These are phyloP conservation scores for Lotus japonicus DNA, from an alignment of 306 rosid species.

Conservation along the genomic window DNA sequence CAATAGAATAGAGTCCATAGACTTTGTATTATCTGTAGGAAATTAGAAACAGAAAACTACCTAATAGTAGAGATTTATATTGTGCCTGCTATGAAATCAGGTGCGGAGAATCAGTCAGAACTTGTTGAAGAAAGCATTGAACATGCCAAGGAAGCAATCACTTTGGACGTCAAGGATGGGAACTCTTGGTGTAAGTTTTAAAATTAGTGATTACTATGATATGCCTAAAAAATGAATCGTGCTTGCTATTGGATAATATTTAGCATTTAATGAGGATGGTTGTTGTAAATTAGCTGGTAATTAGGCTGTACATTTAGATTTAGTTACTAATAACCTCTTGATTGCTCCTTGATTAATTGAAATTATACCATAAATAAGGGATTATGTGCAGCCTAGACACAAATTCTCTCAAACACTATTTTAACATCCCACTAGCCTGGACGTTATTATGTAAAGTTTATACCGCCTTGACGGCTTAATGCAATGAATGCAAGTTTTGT, in stretches of 20 bases:
- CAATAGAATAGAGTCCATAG: not conserved
- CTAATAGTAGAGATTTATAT: not conserved
- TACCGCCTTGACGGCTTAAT: not conserved
- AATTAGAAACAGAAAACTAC: not conserved
- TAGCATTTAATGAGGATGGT: not conserved
- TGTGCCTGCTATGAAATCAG: slow-evolving; percentile 33
- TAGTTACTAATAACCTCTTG: not conserved
- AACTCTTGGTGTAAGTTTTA: slow-evolving; percentile 84
- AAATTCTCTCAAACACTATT: not conserved
- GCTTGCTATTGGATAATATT: not conserved
- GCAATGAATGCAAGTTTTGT: not conserved
- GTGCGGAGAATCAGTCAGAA: slow-evolving; percentile 72
- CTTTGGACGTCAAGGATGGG: slow-evolving; percentile 93
- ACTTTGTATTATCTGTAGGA: not conserved
- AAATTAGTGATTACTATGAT: not conserved
- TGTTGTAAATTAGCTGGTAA: not conserved
- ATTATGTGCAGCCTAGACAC: not conserved
- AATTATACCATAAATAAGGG: not conserved
- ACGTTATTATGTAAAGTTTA: not conserved
- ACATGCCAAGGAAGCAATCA: slow-evolving; percentile 84
- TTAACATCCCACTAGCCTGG: not conserved
- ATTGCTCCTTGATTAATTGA: not conserved
- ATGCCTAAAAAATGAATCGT: not conserved
- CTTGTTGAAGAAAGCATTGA: slow-evolving; percentile 93
- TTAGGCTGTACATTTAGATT: not conserved